These are phyloP conservation scores for Phytophthora palmivora DNA, from an alignment of 352 stramenopile genomes.

Conservation along the genomic window DNA sequence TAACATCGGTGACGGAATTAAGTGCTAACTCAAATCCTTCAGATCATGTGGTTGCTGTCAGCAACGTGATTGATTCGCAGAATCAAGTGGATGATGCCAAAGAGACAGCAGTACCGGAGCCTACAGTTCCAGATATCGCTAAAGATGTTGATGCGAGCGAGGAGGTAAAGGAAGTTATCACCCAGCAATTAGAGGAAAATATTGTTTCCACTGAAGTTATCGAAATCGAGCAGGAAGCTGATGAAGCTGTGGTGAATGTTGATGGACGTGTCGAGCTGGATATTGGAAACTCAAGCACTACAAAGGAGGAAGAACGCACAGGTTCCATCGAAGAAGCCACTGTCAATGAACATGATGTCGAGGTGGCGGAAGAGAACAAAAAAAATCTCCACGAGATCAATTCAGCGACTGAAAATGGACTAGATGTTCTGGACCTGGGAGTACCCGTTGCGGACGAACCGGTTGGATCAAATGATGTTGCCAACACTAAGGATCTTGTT, in stretches of 20 bases:
- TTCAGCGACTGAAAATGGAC: neutral
- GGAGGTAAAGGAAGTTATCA: neutral
- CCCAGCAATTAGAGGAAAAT: neutral
- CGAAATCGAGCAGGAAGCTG: constrained; percentile 2
- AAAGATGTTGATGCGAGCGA: neutral
- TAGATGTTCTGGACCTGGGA: neutral
- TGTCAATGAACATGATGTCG: constrained; percentile 1
- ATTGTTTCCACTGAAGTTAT: constrained; percentile 1
- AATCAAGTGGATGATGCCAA: neutral
- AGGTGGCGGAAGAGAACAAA: neutral
- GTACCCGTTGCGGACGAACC: neutral
- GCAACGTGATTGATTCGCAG: neutral
- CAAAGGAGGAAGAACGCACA: neutral
- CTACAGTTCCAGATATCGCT: neutral
- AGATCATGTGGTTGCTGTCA: constrained; percentile 4
- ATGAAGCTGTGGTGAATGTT: neutral
- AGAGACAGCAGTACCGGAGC: neutral
- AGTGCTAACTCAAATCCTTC: neutral
- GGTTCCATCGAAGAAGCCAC: neutral
- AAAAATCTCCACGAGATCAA: neutral
- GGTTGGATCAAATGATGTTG: neutral
- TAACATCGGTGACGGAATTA: neutral
- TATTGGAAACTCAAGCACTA: neutral
- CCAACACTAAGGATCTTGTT: neutral
- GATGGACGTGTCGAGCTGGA: neutral